phyloP scores from a whole-genome alignment of 75 land plant species.

The Sequoiadendron giganteum region DNA sequence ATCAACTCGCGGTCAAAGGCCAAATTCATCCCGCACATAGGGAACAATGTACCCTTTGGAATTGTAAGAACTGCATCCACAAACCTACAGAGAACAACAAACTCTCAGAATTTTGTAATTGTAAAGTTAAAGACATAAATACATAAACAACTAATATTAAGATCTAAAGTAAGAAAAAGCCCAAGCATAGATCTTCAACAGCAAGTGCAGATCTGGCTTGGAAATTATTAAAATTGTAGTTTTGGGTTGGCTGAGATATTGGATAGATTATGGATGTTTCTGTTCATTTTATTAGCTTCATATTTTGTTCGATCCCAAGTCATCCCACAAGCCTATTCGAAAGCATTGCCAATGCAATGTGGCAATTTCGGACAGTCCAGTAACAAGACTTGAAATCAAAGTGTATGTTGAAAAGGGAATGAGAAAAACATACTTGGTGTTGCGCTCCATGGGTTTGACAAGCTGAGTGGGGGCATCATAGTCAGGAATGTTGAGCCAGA shows the following conservation, averaged over 20 bases:
- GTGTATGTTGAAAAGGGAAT: neutral
- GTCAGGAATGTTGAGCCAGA: constrained; percentile 83
- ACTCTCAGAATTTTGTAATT: neutral
- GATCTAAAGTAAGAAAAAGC: neutral
- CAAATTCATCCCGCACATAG: constrained; percentile 92
- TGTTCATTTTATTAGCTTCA: neutral
- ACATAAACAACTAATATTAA: neutral
- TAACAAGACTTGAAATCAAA: neutral
- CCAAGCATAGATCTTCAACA: neutral
- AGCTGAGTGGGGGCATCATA: constrained; percentile 89
- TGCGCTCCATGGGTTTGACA: constrained; percentile 53
- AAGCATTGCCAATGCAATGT: neutral
- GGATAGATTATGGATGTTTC: neutral
- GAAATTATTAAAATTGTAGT: neutral
- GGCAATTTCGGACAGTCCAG: neutral
- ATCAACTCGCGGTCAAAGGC: constrained; percentile 73
- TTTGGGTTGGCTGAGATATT: neutral
- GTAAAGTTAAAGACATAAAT: neutral
- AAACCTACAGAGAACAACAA: constrained; percentile 28
- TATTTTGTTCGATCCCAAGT: too few relatives aligned
- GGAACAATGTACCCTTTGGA: constrained; percentile 83
- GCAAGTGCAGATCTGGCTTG: neutral
- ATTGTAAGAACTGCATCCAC: constrained; percentile 83
- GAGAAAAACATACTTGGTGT: neutral
- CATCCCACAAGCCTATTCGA: too few relatives aligned